These are phyloP conservation scores for Canna indica DNA, from an alignment of 176 grass and related monocot genomes.

Conservation along the genomic window DNA sequence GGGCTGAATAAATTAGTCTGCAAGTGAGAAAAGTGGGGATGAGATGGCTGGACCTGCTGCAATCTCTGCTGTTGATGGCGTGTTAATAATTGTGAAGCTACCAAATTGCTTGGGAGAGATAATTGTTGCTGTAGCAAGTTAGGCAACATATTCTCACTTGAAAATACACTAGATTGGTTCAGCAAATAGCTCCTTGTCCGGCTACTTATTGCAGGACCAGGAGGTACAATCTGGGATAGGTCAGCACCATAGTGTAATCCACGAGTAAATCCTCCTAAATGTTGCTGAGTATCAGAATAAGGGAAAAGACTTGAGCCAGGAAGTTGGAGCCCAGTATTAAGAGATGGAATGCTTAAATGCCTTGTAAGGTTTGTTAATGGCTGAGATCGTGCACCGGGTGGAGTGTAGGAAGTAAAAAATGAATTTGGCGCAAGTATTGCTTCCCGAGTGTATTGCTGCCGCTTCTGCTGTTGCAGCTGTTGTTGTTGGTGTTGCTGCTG, in stretches of 20 bases:
- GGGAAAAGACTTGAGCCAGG: constrained; percentile 36
- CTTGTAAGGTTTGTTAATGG: constrained; percentile 61
- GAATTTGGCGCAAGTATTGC: constrained; percentile 51
- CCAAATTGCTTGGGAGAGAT: constrained; percentile 60
- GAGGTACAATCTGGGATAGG: constrained; percentile 38
- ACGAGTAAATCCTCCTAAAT: constrained; percentile 58
- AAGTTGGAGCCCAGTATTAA: constrained; percentile 56
- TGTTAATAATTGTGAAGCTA: constrained; percentile 42
- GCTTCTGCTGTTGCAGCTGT: constrained; percentile 34
- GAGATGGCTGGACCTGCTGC: constrained; percentile 48
- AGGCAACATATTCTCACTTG: constrained; percentile 38
- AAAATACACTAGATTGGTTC: constrained; percentile 39
- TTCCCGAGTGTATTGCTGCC: constrained; percentile 54
- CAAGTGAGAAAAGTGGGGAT: constrained; percentile 42
- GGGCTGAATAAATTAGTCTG: constrained; percentile 42
- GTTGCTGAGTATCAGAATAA: constrained; percentile 50
- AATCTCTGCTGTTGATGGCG: constrained; percentile 69
- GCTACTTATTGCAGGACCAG: constrained; percentile 35
- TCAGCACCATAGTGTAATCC: constrained; percentile 54
- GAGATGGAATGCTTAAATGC: constrained; percentile 87
- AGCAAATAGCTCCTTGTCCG: constrained; percentile 37
- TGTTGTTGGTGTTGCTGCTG: constrained; percentile 43
- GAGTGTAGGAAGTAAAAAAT: constrained; percentile 56
- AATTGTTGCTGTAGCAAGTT: constrained; percentile 59
- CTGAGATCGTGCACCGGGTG: constrained; percentile 34